A percentile compares a stretch with the other conserved stretches of the same genome.
phyloP scores from a whole-genome alignment of 768 basidiomycete genomes.

The Termitomyces sp. region DNA sequence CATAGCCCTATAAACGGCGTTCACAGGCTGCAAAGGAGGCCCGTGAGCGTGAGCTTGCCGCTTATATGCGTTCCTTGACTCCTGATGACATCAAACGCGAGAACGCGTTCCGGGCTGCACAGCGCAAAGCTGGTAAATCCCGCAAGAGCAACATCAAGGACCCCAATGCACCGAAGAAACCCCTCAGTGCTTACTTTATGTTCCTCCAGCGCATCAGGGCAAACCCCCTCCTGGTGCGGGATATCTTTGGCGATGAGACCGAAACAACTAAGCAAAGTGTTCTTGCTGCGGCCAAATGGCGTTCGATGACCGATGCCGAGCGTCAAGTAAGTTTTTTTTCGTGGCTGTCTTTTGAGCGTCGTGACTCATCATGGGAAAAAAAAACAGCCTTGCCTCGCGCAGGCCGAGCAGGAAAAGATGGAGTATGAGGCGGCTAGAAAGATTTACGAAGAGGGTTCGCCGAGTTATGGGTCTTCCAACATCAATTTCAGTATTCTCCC shows the following conservation, averaged over 20 bases:
- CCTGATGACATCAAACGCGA: slow-evolving; percentile 95
- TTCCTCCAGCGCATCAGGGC: slow-evolving; percentile 90
- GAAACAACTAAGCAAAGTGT: slow-evolving; percentile 96
- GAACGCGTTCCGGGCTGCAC: slow-evolving; percentile 87
- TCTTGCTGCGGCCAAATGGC: slow-evolving; percentile 89
- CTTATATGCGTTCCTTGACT: slow-evolving; percentile 85
- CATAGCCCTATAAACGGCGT: slow-evolving; percentile 80
- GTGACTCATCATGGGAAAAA: slow-evolving; percentile 9
- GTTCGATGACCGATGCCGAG: slow-evolving; percentile 90
- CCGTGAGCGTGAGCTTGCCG: slow-evolving; percentile 76
- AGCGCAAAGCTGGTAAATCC: slow-evolving; percentile 91
- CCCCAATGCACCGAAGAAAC: slow-evolving; percentile 96
- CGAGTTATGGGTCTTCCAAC: slow-evolving; percentile 62
- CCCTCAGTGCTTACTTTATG: slow-evolving; percentile 92
- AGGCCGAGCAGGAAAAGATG: slow-evolving; percentile 94
- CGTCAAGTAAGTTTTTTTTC: slow-evolving; percentile 63
- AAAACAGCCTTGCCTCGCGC: slow-evolving; percentile 81
- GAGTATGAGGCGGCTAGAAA: slow-evolving; percentile 86
- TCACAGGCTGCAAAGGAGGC: slow-evolving; percentile 84
- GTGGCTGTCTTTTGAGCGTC: not conserved
- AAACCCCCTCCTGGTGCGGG: slow-evolving; percentile 67
- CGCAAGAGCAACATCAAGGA: slow-evolving; percentile 95
- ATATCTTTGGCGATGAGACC: slow-evolving; percentile 86
- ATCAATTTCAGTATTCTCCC: slow-evolving; percentile 85
- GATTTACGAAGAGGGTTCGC: slow-evolving; percentile 82